Conservation (phyloP, 495 filamentous ascomycete species). For the Penicillium bovifimosum region DNA sequence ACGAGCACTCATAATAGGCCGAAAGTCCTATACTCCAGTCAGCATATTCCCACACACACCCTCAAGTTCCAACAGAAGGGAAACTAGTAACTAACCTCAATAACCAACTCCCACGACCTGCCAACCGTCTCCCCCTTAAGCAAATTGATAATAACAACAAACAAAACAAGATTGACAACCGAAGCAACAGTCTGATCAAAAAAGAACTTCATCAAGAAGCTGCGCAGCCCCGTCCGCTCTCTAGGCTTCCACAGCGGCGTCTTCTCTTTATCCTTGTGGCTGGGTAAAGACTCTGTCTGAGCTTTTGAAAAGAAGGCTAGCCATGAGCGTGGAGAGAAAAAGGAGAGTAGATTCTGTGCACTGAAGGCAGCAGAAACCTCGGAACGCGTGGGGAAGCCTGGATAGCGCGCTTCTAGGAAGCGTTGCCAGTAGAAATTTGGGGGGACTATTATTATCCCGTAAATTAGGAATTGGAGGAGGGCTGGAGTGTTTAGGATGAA, state of each 20-base stretch:
- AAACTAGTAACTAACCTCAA: constrained; percentile 38
- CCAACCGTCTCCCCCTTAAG: constrained; percentile 38
- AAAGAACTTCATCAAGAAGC: constrained; percentile 74
- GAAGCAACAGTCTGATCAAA: constrained; percentile 79
- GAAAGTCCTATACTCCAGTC: constrained; percentile 51
- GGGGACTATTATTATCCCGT: constrained; percentile 67
- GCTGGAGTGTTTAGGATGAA: constrained; percentile 53
- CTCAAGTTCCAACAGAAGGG: no score
- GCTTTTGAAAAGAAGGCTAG: constrained; percentile 27
- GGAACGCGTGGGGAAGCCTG: constrained; percentile 36
- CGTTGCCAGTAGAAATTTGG: constrained; percentile 85
- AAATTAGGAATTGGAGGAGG: constrained; percentile 74
- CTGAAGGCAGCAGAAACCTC: constrained; percentile 17
- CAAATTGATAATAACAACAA: constrained; percentile 55
- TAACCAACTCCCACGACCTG: constrained; percentile 28
- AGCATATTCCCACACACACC: no score
- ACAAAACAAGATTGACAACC: constrained; percentile 70
- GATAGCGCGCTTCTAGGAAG: constrained; percentile 50
- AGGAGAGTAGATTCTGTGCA: constrained; percentile 5
- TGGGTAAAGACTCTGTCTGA: constrained; percentile 30
- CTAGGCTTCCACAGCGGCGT: constrained; percentile 26
- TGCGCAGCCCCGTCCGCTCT: constrained; percentile 39
- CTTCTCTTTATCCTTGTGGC: constrained; percentile 38
- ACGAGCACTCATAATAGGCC: constrained; percentile 64
- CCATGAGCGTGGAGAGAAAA: constrained; percentile 38